phyloP scores from a whole-genome alignment of 2,329 filamentous ascomycete species.

The Fonsecaea pugnacius region DNA sequence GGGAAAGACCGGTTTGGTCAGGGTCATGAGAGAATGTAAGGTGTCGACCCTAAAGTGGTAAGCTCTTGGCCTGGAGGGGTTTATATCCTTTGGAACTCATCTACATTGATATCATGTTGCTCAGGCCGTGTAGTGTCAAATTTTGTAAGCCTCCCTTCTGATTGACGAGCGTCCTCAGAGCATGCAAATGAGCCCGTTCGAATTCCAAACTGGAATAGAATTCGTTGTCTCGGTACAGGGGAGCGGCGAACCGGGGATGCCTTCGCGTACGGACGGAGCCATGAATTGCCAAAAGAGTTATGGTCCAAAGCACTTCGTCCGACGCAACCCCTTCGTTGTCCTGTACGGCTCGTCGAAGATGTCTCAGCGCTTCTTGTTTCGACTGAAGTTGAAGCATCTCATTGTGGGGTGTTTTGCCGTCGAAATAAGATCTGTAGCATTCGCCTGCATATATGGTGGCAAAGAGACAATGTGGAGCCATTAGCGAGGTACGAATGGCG shows the following conservation, averaged over 20 bases:
- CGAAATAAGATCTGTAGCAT: slow-evolving; percentile 17
- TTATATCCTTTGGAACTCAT: neutral
- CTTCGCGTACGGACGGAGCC: neutral
- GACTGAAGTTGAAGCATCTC: slow-evolving; percentile 14
- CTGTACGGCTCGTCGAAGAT: slow-evolving; percentile 13
- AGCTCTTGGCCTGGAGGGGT: neutral
- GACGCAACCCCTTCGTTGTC: neutral
- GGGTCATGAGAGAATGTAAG: slow-evolving; percentile 9
- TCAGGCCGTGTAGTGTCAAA: slow-evolving; percentile 7
- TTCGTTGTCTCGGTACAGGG: slow-evolving; percentile 16
- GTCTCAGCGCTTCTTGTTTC: slow-evolving; percentile 10
- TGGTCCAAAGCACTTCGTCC: slow-evolving; percentile 16
- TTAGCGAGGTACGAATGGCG: neutral
- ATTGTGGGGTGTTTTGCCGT: neutral
- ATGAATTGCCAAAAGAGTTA: slow-evolving; percentile 16
- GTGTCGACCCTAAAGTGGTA: slow-evolving; percentile 8
- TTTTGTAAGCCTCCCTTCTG: slow-evolving; percentile 3
- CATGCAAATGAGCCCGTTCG: slow-evolving; percentile 10
- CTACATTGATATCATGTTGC: slow-evolving; percentile 15
- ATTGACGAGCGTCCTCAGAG: slow-evolving; percentile 10
- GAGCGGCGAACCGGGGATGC: slow-evolving; percentile 10
- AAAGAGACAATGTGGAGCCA: slow-evolving; percentile 9
- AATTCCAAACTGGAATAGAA: slow-evolving; percentile 16
- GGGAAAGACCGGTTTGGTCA: slow-evolving; percentile 5
- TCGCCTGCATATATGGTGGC: slow-evolving; percentile 17